A percentile compares a stretch with the other conserved stretches of the same genome.
phyloP scores from a whole-genome alignment of 805 yeast genomes.

The Candida oleophila region DNA sequence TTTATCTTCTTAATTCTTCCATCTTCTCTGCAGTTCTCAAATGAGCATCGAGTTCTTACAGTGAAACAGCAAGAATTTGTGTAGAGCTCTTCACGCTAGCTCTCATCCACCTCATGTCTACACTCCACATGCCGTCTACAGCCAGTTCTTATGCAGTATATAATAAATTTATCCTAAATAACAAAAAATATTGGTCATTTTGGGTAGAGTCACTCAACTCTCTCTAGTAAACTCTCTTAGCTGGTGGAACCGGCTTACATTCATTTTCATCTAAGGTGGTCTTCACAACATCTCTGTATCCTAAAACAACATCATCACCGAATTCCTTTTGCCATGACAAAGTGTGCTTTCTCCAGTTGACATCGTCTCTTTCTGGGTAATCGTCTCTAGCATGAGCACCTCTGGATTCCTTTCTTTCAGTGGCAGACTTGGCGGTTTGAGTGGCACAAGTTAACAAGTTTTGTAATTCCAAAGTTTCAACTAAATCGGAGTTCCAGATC shows the following conservation, averaged over 20 bases:
- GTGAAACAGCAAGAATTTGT: too few relatives aligned
- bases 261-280: slow-evolving; percentile 87
- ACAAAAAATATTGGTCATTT: background rate
- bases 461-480: slow-evolving; percentile 93
- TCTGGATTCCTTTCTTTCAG: slow-evolving; percentile 94
- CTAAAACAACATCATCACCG: slow-evolving; percentile 72
- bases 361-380: slow-evolving; percentile 93
- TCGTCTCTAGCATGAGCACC: slow-evolving; percentile 99
- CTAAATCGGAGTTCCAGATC: slow-evolving; percentile 98
- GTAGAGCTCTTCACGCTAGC: too few relatives aligned
- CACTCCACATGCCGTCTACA: too few relatives aligned
- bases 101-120: too few relatives aligned
- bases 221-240: slow-evolving; percentile 83
- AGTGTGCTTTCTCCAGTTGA: slow-evolving; percentile 96
- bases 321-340: slow-evolving; percentile 81
- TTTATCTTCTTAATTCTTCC: too few relatives aligned
- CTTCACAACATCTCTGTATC: slow-evolving; percentile 81
- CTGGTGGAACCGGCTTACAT: slow-evolving; percentile 96
- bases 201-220: background rate
- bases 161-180: background rate
- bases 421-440: slow-evolving; percentile 93
- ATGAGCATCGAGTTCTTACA: too few relatives aligned
- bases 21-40: too few relatives aligned
- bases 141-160: background rate
- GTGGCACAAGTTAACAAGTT: slow-evolving; percentile 95